Evolutionary conservation across 768 basidiomycete species (phyloP).

Genomic region (Tylopilus vinaceipallidus): DNA sequence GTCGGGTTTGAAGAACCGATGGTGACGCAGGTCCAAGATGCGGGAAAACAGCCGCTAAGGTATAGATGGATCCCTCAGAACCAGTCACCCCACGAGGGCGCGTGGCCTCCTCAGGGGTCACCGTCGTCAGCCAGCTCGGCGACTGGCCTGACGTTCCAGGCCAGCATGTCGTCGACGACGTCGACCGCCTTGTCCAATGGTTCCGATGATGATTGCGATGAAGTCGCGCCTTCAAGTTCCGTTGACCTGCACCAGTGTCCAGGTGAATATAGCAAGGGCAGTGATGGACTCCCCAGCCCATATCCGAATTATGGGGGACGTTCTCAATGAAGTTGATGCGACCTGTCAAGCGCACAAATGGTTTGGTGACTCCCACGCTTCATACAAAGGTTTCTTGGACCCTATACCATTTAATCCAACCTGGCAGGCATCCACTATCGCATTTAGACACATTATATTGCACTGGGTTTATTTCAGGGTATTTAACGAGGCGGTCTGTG

Average conservation of each 20-base stretch:
- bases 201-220: conserved; percentile 35
- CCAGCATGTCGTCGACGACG: conserved; percentile 36
- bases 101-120: conserved; percentile 23
- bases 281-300: conserved; percentile 12
- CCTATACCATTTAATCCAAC: conserved; percentile 14
- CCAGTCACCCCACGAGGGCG: conserved; percentile 29
- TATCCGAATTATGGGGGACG: conserved; percentile 11
- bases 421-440: conserved; percentile 1
- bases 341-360: neutral
- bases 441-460: conserved; percentile 4
- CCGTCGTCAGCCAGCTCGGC: conserved; percentile 12
- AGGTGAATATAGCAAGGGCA: conserved; percentile 19
- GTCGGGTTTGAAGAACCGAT: conserved; percentile 47
- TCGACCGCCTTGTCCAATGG: conserved; percentile 34
- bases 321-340: neutral
- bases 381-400: conserved; percentile 14
- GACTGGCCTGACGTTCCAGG: conserved; percentile 34
- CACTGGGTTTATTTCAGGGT: conserved; percentile 11
- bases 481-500: conserved; percentile 17
- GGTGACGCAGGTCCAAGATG: conserved; percentile 42
- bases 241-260: conserved; percentile 32
- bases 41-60: conserved; percentile 35
- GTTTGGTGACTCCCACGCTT: conserved; percentile 1
- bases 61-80: conserved; percentile 43
- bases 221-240: conserved; percentile 30